Evolutionary conservation across 805 yeast genomes (phyloP).

Genomic region (Tetrapisispora arboricola): DNA sequence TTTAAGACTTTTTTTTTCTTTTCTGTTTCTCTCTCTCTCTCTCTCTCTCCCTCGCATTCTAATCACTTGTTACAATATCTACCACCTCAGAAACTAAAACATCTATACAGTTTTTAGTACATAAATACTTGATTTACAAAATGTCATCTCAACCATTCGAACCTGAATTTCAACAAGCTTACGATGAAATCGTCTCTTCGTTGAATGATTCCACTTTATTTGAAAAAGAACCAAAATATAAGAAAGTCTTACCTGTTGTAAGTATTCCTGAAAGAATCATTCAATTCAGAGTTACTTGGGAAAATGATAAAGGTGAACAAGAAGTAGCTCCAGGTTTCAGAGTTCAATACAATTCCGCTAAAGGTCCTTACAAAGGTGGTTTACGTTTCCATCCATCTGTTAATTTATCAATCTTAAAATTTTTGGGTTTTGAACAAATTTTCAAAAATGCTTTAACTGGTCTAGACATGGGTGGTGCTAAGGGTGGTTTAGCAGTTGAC

Average conservation of each 20-base stretch:
- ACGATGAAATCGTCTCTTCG: slow-evolving; percentile 82
- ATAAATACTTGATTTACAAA: too few species aligned
- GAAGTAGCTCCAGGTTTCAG: slow-evolving; percentile 97
- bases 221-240: slow-evolving; percentile 79
- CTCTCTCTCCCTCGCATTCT: too few species aligned
- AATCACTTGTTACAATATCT: too few species aligned
- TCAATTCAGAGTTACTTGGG: slow-evolving; percentile 97
- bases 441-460: slow-evolving; percentile 98
- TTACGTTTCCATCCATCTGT: slow-evolving; percentile 96
- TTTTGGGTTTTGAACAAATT: slow-evolving; percentile 96
- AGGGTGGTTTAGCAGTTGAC: slow-evolving; percentile 97
- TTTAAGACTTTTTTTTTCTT: too few species aligned
- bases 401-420: slow-evolving; percentile 87
- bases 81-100: too few species aligned
- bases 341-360: slow-evolving; percentile 95
- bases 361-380: slow-evolving; percentile 99
- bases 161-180: slow-evolving; percentile 99
- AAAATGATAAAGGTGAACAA: slow-evolving; percentile 82
- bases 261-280: slow-evolving; percentile 93
- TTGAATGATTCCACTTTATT: slow-evolving; percentile 87
- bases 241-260: slow-evolving; percentile 78
- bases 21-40: too few species aligned
- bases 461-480: slow-evolving; percentile 97
- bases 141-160: slow-evolving; percentile 32
- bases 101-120: not conserved